A percentile compares a stretch with the other conserved stretches of the same genome.
phyloP scores from a whole-genome alignment of 441 rosid species.

The Pelargonium citronellum region DNA sequence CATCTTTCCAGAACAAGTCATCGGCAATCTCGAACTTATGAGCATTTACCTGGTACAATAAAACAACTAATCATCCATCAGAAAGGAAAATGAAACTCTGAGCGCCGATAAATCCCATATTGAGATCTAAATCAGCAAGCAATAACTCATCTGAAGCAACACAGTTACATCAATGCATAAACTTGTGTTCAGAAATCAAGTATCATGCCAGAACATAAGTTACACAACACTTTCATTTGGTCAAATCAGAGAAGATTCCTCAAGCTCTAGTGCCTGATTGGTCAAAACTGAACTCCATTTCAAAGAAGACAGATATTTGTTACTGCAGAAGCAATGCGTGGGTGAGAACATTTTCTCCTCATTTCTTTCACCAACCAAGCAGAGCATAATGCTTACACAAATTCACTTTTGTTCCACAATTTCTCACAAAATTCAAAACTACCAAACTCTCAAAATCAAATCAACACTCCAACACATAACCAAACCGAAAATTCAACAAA shows the following conservation, averaged over 20 bases:
- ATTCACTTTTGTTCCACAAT: not conserved
- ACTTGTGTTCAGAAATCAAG: not conserved
- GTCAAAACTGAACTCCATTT: not conserved
- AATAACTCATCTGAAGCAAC: not conserved
- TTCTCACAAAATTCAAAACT: not conserved
- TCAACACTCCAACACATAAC: too few species aligned
- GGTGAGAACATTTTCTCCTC: not conserved
- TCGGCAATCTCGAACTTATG: constrained; percentile 52
- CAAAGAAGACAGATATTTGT: not conserved
- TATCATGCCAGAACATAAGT: not conserved
- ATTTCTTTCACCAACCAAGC: not conserved
- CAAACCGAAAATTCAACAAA: too few species aligned
- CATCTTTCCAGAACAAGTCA: constrained; percentile 83
- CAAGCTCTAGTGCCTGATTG: not conserved
- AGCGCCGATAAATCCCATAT: not conserved
- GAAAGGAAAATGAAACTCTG: not conserved
- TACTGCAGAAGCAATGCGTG: not conserved
- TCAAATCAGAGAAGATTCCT: not conserved
- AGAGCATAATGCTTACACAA: not conserved
- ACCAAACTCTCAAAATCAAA: not conserved
- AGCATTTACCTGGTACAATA: constrained; percentile 24
- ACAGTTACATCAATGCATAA: not conserved
- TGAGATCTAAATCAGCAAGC: not conserved
- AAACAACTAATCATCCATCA: not conserved
- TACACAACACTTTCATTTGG: not conserved